Evolutionary conservation across 2,329 filamentous ascomycete genomes (phyloP).

Genomic region (Trichoderma cornu-damae): DNA sequence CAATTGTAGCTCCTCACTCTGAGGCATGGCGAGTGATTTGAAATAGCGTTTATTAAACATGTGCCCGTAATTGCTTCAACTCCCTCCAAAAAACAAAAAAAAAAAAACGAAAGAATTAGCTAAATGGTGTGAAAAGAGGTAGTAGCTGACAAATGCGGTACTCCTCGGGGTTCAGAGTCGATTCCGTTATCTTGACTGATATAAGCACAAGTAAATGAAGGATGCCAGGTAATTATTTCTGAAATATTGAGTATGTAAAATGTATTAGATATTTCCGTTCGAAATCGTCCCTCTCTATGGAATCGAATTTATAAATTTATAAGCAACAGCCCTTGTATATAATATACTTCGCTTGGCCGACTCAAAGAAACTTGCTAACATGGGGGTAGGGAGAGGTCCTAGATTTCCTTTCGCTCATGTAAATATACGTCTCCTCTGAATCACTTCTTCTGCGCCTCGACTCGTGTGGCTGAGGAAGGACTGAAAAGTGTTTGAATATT

Average conservation of each 20-base stretch:
- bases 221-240: neutral
- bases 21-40: neutral
- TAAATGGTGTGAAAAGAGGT: no score
- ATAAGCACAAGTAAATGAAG: neutral
- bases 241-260: neutral
- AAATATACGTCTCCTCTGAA: no score
- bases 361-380: neutral
- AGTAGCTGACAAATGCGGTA: constrained; percentile 7
- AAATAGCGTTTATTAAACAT: neutral
- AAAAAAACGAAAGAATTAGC: neutral
- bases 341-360: neutral
- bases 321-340: neutral
- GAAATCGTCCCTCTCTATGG: neutral
- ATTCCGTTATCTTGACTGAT: neutral
- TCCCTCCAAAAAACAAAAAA: no score
- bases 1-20: neutral
- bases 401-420: neutral
- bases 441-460: no score
- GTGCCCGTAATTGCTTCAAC: neutral
- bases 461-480: no score
- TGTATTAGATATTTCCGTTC: neutral
- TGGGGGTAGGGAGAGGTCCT: neutral
- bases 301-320: no score
- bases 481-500: no score
- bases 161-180: neutral